These are phyloP conservation scores for Amylocarpus encephaloides DNA, from an alignment of 2,329 filamentous ascomycete genomes.

Conservation along the genomic window DNA sequence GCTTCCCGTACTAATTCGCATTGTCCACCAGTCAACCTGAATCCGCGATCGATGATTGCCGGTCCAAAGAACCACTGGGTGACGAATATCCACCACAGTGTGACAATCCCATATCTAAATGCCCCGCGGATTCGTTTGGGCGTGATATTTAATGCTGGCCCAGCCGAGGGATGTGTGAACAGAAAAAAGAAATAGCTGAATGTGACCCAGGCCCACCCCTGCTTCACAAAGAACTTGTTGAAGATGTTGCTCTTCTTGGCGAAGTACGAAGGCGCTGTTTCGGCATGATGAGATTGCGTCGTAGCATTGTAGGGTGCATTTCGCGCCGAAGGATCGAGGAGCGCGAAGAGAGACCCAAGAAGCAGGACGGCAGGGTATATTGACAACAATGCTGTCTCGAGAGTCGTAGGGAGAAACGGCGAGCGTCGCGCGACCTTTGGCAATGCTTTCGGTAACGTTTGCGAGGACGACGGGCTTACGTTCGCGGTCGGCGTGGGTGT, in stretches of 20 bases:
- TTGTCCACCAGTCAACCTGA: constrained; percentile 78
- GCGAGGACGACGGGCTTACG: constrained; percentile 2
- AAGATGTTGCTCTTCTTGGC: constrained; percentile 89
- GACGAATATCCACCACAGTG: constrained; percentile 72
- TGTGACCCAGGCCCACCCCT: constrained; percentile 89
- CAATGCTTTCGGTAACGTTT: neutral
- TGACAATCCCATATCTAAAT: constrained; percentile 65
- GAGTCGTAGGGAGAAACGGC: constrained; percentile 62
- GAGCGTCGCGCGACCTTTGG: constrained; percentile 27
- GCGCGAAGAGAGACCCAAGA: constrained; percentile 74
- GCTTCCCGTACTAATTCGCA: constrained; percentile 58
- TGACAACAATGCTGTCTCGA: constrained; percentile 57
- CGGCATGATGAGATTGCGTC: constrained; percentile 56
- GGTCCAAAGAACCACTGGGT: constrained; percentile 98
- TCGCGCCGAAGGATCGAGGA: constrained; percentile 67
- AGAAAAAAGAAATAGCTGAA: constrained; percentile 65
- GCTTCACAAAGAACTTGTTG: constrained; percentile 90
- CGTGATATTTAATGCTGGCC: constrained; percentile 38
- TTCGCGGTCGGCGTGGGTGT: constrained; percentile 9
- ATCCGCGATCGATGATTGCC: constrained; percentile 81
- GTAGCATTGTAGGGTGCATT: constrained; percentile 54
- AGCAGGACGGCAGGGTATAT: constrained; percentile 74
- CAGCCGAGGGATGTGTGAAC: constrained; percentile 57
- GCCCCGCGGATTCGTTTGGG: constrained; percentile 49
- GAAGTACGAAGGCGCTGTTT: constrained; percentile 74